Evolutionary conservation across 2,329 filamentous ascomycete species (phyloP).

Genomic region (Penicillium vulpinum): DNA sequence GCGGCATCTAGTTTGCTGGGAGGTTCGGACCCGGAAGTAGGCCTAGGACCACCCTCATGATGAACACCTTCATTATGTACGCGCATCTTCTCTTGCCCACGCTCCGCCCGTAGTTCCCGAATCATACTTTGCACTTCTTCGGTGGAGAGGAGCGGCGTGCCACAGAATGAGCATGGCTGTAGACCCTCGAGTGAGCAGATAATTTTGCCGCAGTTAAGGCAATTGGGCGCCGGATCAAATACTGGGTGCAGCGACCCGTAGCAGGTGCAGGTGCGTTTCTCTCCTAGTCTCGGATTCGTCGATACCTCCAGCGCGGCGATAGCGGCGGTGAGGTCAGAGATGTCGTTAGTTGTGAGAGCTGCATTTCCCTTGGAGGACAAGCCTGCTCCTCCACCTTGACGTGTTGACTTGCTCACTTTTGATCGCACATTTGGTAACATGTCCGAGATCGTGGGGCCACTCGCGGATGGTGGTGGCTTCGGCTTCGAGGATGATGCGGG

Average conservation of each 20-base stretch:
- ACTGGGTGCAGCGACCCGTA: conserved; percentile 85
- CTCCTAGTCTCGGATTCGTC: conserved; percentile 73
- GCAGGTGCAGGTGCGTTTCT: conserved; percentile 76
- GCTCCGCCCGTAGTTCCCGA: conserved; percentile 75
- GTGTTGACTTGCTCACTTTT: conserved; percentile 64
- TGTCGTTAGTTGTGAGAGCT: conserved; percentile 49
- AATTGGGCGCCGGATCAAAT: conserved; percentile 89
- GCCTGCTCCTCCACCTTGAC: conserved; percentile 65
- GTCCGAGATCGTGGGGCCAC: conserved; percentile 81
- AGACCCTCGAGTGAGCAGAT: conserved; percentile 92
- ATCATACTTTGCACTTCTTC: conserved; percentile 84
- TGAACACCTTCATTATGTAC: conserved; percentile 64
- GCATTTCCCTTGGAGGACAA: conserved; percentile 60
- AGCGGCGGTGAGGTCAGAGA: conserved; percentile 66
- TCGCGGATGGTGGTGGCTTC: conserved; percentile 64
- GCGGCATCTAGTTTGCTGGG: conserved; percentile 66
- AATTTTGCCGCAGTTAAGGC: conserved; percentile 87
- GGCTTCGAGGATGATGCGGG: conserved; percentile 39
- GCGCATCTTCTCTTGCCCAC: conserved; percentile 82
- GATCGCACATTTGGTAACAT: conserved; percentile 59
- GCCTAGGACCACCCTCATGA: conserved; percentile 37
- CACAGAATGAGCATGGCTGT: conserved; percentile 91
- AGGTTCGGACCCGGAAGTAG: conserved; percentile 22
- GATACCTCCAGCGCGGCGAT: conserved; percentile 89
- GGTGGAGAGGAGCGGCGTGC: conserved; percentile 67